Conservation (phyloP, 371 early-diverging fungal genomes). For the Mucor circinelloides region DNA sequence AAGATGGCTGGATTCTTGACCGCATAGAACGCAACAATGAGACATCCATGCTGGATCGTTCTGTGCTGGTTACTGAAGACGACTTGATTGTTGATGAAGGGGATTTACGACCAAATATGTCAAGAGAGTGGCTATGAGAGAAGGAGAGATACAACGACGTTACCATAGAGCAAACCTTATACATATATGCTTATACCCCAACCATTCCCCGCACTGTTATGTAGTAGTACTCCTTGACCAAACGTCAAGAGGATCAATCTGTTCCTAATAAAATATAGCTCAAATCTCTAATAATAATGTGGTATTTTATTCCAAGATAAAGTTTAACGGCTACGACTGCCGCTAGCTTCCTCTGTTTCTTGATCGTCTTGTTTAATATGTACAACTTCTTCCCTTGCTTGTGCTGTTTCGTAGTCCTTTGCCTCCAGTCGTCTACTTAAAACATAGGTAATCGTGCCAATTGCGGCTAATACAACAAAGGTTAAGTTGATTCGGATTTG, state of each 20-base stretch:
- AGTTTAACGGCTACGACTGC: not conserved
- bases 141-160: not conserved
- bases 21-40: not conserved
- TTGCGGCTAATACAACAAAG: conserved; percentile 23
- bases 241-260: not conserved
- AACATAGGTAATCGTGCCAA: conserved; percentile 29
- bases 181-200: not conserved
- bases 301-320: not conserved
- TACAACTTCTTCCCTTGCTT: conserved; percentile 28
- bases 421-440: conserved; percentile 27
- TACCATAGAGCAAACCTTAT: not conserved
- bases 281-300: not conserved
- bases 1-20: not conserved
- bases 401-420: conserved; percentile 25
- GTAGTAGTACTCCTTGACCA: not conserved
- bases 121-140: conserved; percentile 6
- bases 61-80: not conserved
- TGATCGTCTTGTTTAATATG: conserved; percentile 10
- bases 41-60: not conserved
- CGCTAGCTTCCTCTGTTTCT: conserved; percentile 10
- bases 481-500: conserved; percentile 30
- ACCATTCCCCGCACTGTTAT: not conserved
- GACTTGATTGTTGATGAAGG: conserved; percentile 19
- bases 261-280: too few species aligned
- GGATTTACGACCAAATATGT: conserved; percentile 7